Conservation (phyloP, 176 grass and related monocot species). For the Juncus inflexus region DNA sequence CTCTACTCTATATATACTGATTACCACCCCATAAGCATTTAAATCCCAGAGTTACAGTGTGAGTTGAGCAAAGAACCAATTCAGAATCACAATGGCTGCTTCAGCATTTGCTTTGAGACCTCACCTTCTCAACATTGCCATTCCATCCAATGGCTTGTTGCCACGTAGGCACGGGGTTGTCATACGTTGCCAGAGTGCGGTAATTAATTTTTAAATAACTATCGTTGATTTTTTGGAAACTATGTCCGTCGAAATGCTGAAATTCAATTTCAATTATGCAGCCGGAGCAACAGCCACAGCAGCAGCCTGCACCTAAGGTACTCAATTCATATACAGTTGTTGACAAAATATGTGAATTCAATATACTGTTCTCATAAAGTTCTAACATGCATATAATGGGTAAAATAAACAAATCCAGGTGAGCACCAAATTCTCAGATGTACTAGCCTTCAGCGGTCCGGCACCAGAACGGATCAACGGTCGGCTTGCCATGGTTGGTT, state of each 20-base stretch:
- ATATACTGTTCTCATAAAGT: neutral
- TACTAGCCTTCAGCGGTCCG: slow-evolving; percentile 33
- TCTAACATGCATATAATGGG: neutral
- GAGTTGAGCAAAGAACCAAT: too few relatives aligned
- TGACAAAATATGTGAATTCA: neutral
- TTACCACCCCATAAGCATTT: too few relatives aligned
- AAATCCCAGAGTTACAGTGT: too few relatives aligned
- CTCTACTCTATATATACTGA: too few relatives aligned
- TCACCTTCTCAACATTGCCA: neutral
- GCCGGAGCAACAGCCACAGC: neutral
- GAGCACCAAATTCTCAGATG: slow-evolving; percentile 29
- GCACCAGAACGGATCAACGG: slow-evolving; percentile 34
- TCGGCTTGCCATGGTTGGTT: slow-evolving; percentile 28
- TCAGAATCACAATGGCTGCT: too few relatives aligned
- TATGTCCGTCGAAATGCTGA: neutral
- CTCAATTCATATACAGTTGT: neutral
- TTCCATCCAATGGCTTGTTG: neutral
- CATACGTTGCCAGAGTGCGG: slow-evolving; percentile 12
- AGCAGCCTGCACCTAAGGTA: slow-evolving; percentile 23
- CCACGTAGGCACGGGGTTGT: neutral
- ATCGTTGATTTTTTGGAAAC: neutral
- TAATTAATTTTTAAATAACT: neutral
- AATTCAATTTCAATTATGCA: slow-evolving; percentile 15
- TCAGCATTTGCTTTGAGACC: too few relatives aligned
- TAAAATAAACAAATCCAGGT: slow-evolving; percentile 1